Percentiles rank a stretch among this genome's conserved stretches.
phyloP scores from a whole-genome alignment of 805 yeast genomes.

The Candida oleophila region DNA sequence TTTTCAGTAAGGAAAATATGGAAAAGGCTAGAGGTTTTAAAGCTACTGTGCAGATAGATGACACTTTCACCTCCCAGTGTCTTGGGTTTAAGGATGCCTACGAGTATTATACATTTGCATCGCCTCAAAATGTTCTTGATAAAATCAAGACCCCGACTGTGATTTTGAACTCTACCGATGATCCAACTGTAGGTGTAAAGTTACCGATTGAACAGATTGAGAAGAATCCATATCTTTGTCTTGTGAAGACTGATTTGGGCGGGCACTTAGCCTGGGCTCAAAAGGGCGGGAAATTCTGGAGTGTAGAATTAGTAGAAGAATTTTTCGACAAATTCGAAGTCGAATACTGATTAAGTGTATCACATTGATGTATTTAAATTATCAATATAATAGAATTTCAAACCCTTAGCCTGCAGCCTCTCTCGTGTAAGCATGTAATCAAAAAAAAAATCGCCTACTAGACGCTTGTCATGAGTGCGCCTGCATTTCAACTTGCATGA shows the following conservation, averaged over 20 bases:
- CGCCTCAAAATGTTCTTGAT: constrained; percentile 52
- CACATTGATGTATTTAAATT: no score
- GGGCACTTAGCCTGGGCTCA: constrained; percentile 85
- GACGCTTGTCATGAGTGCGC: no score
- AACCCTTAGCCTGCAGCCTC: no score
- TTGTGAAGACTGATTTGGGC: constrained; percentile 65
- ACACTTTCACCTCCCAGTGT: constrained; percentile 59
- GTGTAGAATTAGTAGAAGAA: constrained; percentile 36
- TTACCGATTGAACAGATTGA: constrained; percentile 53
- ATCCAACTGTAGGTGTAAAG: constrained; percentile 63
- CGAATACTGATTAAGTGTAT: constrained; percentile 6
- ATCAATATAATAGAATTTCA: no score
- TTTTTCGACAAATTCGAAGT: constrained; percentile 26
- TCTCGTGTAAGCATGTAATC: no score
- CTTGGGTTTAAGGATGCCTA: constrained; percentile 63
- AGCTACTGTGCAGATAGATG: constrained; percentile 59
- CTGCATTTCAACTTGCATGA: no score
- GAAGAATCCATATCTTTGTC: constrained; percentile 57
- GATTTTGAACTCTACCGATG: constrained; percentile 66
- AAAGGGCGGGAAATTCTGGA: constrained; percentile 63
- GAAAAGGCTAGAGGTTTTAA: constrained; percentile 16
- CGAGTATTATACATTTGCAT: constrained; percentile 65
- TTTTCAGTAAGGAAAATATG: constrained; percentile 24
- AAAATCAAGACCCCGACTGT: constrained; percentile 62
- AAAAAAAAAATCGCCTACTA: no score